phyloP scores from a whole-genome alignment of 2,329 filamentous ascomycete genomes.

The Scytalidium sp. region DNA sequence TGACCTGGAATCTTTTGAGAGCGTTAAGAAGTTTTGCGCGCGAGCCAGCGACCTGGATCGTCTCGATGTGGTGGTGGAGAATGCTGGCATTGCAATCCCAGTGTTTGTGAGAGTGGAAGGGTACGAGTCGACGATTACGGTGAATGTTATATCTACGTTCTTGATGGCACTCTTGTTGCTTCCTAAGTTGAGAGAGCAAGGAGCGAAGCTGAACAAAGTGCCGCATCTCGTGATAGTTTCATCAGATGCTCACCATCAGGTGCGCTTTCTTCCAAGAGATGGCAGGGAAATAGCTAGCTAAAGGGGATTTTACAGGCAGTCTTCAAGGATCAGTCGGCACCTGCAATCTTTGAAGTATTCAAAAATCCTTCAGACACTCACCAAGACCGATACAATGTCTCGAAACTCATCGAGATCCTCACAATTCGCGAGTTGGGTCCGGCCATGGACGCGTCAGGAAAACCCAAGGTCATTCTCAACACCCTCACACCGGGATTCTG shows the following conservation, averaged over 20 bases:
- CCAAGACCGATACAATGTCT: constrained; percentile 29
- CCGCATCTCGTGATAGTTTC: constrained; percentile 22
- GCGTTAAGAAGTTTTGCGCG: constrained; percentile 9
- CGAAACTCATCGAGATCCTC: constrained; percentile 32
- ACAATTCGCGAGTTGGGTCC: constrained; percentile 27
- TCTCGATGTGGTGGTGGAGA: constrained; percentile 10
- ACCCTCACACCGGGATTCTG: constrained; percentile 31
- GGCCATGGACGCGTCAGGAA: constrained; percentile 18
- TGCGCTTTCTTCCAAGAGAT: constrained; percentile 4
- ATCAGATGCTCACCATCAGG: constrained; percentile 23
- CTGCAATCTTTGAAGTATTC: constrained; percentile 18
- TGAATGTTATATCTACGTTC: constrained; percentile 46
- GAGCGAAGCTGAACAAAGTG: neutral
- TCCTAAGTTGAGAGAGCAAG: constrained; percentile 34
- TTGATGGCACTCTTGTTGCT: constrained; percentile 41
- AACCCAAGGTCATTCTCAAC: constrained; percentile 29
- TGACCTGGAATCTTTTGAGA: constrained; percentile 10
- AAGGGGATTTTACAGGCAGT: constrained; percentile 16
- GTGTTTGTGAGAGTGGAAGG: constrained; percentile 21
- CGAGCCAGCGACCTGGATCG: constrained; percentile 6
- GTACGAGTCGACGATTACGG: constrained; percentile 38
- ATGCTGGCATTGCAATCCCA: constrained; percentile 10
- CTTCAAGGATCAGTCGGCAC: constrained; percentile 19
- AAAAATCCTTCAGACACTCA: constrained; percentile 15
- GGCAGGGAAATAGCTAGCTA: too few species aligned